phyloP scores from a whole-genome alignment of 345 rosid species.

The Diplotaxis tenuifolia region DNA sequence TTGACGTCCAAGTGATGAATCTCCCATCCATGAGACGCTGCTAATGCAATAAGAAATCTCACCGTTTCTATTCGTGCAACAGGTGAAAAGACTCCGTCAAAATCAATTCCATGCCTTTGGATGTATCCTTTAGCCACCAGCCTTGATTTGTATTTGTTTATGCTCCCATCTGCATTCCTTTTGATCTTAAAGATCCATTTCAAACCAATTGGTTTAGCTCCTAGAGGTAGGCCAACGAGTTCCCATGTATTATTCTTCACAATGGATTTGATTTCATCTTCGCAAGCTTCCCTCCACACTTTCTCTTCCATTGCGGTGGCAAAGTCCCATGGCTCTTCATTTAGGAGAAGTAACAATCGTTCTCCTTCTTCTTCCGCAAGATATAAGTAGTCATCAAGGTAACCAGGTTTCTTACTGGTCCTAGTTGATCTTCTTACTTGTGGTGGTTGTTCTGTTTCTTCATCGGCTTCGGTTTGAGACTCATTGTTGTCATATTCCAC shows the following conservation, averaged over 20 bases:
- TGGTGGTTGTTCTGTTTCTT: too few relatives aligned
- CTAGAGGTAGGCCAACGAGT: not conserved
- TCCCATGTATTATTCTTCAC: not conserved
- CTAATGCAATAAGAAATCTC: too few relatives aligned
- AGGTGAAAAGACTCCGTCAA: not conserved
- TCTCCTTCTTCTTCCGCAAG: too few relatives aligned
- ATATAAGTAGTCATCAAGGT: too few relatives aligned
- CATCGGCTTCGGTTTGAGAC: too few relatives aligned
- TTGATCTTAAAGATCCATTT: not conserved
- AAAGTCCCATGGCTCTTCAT: too few relatives aligned
- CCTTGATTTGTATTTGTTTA: not conserved
- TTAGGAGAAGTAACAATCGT: too few relatives aligned
- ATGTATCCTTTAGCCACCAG: not conserved
- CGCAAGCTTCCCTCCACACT: not conserved
- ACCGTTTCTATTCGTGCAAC: not conserved
- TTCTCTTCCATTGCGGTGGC: too few relatives aligned
- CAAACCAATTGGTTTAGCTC: not conserved
- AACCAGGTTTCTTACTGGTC: too few relatives aligned
- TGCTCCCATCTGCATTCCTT: not conserved
- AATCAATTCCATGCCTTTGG: not conserved
- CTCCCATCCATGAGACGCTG: not conserved
- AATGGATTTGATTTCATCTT: not conserved
- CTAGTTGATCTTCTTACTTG: too few relatives aligned
- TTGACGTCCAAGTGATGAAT: not conserved
- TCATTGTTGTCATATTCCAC: too few relatives aligned